Conservation (phyloP, 1,284 basidiomycete species). For the Fomitopsis pinicola region DNA sequence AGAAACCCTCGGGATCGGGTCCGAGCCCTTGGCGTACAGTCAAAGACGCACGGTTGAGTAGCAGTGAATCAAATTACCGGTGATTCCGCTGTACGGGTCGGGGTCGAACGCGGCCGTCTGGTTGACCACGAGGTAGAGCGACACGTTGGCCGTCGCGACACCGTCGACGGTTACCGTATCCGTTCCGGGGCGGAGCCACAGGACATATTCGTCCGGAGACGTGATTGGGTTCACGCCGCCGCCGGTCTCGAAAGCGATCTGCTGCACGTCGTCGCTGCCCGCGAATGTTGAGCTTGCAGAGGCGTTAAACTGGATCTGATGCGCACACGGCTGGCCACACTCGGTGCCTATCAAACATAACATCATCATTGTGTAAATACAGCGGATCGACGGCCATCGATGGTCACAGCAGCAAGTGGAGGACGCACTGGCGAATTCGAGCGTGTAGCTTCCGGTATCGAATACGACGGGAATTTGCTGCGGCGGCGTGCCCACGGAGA, state of each 20-base stretch:
- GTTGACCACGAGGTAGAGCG: slow-evolving; percentile 45
- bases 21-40: slow-evolving; percentile 35
- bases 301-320: slow-evolving; percentile 43
- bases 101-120: slow-evolving; percentile 46
- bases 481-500: slow-evolving; percentile 44
- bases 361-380: neutral
- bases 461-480: slow-evolving; percentile 49
- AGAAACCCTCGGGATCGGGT: slow-evolving; percentile 43
- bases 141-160: slow-evolving; percentile 32
- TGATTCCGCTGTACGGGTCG: slow-evolving; percentile 53
- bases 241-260: slow-evolving; percentile 48
- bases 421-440: slow-evolving; percentile 45
- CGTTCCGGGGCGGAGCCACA: slow-evolving; percentile 36
- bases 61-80: slow-evolving; percentile 27
- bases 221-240: slow-evolving; percentile 54
- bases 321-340: slow-evolving; percentile 38
- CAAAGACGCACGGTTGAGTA: neutral
- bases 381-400: neutral
- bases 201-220: slow-evolving; percentile 35
- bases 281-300: slow-evolving; percentile 47
- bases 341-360: slow-evolving; percentile 33
- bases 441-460: slow-evolving; percentile 45
- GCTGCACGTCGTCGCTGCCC: slow-evolving; percentile 33
- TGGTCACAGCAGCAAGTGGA: neutral
- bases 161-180: slow-evolving; percentile 47